phyloP scores from a whole-genome alignment of 768 basidiomycete genomes.

The Heimioporus sp. region DNA sequence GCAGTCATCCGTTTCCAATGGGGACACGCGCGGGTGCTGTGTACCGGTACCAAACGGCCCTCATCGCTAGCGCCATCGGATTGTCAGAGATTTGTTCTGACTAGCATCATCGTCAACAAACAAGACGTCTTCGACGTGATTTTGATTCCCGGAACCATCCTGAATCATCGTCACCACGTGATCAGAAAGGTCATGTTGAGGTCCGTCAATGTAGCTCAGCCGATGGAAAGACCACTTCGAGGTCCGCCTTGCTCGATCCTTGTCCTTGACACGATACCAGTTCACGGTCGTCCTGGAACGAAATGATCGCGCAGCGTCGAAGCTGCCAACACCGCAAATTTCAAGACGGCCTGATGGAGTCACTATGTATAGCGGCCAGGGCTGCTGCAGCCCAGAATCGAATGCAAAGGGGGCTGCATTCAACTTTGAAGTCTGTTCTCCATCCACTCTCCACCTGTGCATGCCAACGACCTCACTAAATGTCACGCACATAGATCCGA shows the following conservation, averaged over 20 bases:
- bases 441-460: too few species aligned
- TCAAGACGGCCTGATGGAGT: too few species aligned
- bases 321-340: too few species aligned
- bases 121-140: background rate
- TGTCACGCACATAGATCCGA: too few species aligned
- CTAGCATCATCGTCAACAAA: background rate
- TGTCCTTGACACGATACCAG: background rate
- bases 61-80: background rate
- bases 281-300: background rate
- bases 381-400: too few species aligned
- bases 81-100: background rate
- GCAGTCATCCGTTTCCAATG: background rate
- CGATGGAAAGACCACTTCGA: background rate
- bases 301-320: constrained; percentile 2
- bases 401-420: too few species aligned
- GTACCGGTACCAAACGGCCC: background rate
- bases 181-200: background rate
- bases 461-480: too few species aligned
- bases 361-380: too few species aligned
- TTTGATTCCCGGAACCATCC: background rate
- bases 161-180: background rate
- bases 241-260: background rate
- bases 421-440: too few species aligned
- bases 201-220: background rate
- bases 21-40: background rate